Evolutionary conservation across 192 early-diverging fungal species (phyloP).

Genomic region (Coemansia umbellata): DNA sequence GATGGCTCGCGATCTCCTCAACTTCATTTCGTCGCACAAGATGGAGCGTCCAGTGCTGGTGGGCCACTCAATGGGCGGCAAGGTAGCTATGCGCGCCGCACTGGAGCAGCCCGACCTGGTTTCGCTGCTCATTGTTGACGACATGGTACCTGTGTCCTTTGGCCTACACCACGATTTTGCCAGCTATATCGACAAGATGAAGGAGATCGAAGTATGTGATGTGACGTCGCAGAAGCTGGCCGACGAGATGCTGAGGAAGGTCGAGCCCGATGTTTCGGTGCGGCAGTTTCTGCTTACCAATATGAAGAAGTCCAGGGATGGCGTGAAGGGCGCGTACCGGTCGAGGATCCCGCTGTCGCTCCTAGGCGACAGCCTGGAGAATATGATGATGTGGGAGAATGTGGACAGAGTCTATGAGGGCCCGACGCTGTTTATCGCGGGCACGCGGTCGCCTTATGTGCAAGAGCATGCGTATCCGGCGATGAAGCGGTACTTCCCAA

Average conservation of each 20-base stretch:
- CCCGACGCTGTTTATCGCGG: constrained; percentile 81
- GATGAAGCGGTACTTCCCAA: constrained; percentile 73
- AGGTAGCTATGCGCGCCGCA: constrained; percentile 69
- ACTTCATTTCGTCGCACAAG: constrained; percentile 62
- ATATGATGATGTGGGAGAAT: constrained; percentile 55
- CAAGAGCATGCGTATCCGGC: constrained; percentile 46
- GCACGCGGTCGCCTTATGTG: constrained; percentile 66
- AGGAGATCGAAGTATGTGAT: constrained; percentile 52
- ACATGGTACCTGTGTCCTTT: constrained; percentile 59
- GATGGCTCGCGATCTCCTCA: constrained; percentile 75
- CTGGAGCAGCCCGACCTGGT: constrained; percentile 51
- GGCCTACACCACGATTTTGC: constrained; percentile 55
- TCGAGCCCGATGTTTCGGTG: constrained; percentile 53
- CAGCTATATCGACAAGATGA: constrained; percentile 56
- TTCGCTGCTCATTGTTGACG: constrained; percentile 64
- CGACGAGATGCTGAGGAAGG: constrained; percentile 54
- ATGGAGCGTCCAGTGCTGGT: constrained; percentile 58
- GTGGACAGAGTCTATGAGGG: constrained; percentile 50
- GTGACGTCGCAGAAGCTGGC: constrained; percentile 57
- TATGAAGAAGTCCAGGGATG: constrained; percentile 57
- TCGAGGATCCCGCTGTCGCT: constrained; percentile 76
- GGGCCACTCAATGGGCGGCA: constrained; percentile 93
- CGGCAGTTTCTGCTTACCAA: constrained; percentile 91
- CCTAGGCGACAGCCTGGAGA: constrained; percentile 54
- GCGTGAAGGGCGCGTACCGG: constrained; percentile 38